Evolutionary conservation across 139 green algal species (phyloP), one percentile per base, ranked within the genome.

Genomic region (Picochlorum sp.): DNA sequence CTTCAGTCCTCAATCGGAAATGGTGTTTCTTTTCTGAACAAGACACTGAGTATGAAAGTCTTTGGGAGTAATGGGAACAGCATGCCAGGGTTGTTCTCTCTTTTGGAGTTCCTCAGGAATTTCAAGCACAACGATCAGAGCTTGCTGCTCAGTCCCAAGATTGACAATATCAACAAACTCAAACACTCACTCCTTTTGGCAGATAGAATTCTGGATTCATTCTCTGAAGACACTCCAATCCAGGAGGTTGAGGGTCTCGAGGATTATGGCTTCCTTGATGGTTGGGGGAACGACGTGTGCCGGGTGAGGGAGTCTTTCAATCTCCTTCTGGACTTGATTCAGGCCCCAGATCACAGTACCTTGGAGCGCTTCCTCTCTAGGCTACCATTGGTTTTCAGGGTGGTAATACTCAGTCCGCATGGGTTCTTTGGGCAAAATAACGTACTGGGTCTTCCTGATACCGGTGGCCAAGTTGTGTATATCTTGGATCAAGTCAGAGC

Each of bases 401-500:
- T 94, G 6, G 81, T 81, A 38, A 87, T 94, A 61, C 66, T 94
- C 21, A 82, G 68, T 9, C 87, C 87, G 1, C 87, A 94, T 65
- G 87, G 87, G 52, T 94, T 81, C 74, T 94, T 94, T 68, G 87
- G 85, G 1, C 86, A 94, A 78, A 57, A 52, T 26, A 79, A 79
- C 21, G 84, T 91, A 57, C 69, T 91, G 55, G 84, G 84, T 37
- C 71, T 85, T 65, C 84, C 84, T 14, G 84, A 90, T 73, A 91
- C 84, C 3, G 79, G 76, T 2, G 75, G 79, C 26, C 78, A 84
- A 76, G 81, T 94, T 50, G 86, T 94, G 41, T 94, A 94, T 77
- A 91, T 94, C n/a, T 69, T 94, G 56, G 86, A 94, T 71, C 73
- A 86, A 62, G 73, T 86, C 34, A 66, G 72, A n/a, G 83, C 81